phyloP scores from a whole-genome alignment of 257 asterid genomes.

The Verbena officinalis region DNA sequence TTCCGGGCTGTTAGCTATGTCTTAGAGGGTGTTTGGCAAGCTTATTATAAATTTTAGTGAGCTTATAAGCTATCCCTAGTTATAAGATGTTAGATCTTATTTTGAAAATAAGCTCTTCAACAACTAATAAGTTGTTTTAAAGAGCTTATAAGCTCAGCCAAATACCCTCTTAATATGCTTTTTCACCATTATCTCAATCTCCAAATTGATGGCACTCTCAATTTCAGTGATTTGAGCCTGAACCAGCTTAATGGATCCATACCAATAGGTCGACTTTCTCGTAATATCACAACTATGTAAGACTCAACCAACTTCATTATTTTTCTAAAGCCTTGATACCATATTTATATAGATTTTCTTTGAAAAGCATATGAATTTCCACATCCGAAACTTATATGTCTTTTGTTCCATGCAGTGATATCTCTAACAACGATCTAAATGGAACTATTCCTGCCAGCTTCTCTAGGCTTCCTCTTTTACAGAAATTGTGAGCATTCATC shows the following conservation, averaged over 20 bases:
- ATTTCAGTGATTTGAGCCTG: conserved; percentile 77
- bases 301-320: conserved; percentile 11
- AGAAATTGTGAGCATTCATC: conserved; percentile 69
- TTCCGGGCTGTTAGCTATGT: no score
- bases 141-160: no score
- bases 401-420: conserved; percentile 55
- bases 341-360: no score
- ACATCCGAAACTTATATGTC: conserved; percentile 9
- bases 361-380: not conserved
- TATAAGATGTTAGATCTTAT: no score
- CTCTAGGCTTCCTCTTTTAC: conserved; percentile 76
- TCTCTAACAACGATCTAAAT: conserved; percentile 70
- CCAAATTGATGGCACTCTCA: conserved; percentile 9
- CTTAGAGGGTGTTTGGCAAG: no score
- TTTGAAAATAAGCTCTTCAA: no score
- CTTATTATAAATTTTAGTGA: no score
- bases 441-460: conserved; percentile 85
- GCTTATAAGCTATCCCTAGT: no score
- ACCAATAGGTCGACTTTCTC: conserved; percentile 62
- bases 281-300: conserved; percentile 81
- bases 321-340: conserved; percentile 2
- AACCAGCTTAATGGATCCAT: conserved; percentile 81
- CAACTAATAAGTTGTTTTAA: no score
- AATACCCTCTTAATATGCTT: no score
- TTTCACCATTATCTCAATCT: no score